These are phyloP conservation scores for Phylloporus arenicola DNA, from an alignment of 768 basidiomycete genomes.

Conservation along the genomic window DNA sequence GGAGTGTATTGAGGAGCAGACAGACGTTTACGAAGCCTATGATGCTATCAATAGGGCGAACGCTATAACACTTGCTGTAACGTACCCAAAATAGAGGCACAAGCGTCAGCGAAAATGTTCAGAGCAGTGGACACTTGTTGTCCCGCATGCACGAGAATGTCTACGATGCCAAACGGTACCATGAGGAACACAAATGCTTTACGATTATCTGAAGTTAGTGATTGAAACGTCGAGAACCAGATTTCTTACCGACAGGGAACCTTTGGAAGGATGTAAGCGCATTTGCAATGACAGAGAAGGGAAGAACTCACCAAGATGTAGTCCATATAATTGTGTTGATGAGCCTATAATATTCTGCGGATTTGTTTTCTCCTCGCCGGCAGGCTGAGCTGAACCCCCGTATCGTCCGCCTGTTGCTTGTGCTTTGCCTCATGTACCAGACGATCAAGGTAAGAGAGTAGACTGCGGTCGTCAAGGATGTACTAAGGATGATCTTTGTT, in stretches of 20 bases:
- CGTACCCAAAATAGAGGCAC: slow-evolving; percentile 53
- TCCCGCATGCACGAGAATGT: slow-evolving; percentile 45
- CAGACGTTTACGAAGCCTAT: slow-evolving; percentile 60
- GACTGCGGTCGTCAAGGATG: slow-evolving; percentile 48
- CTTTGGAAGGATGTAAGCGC: slow-evolving; percentile 28
- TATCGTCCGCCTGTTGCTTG: slow-evolving; percentile 48
- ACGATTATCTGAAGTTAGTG: slow-evolving; percentile 6
- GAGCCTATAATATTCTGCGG: slow-evolving; percentile 54
- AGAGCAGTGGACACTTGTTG: slow-evolving; percentile 41
- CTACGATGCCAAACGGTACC: slow-evolving; percentile 53
- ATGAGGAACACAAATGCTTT: slow-evolving; percentile 56
- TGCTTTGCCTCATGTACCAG: slow-evolving; percentile 50
- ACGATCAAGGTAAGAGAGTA: slow-evolving; percentile 60
- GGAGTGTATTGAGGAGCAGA: slow-evolving; percentile 65
- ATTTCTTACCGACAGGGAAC: slow-evolving; percentile 52
- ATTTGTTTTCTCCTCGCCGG: slow-evolving; percentile 37
- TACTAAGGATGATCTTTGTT: slow-evolving; percentile 52
- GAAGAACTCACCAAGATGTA: slow-evolving; percentile 59
- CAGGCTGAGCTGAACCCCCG: slow-evolving; percentile 47
- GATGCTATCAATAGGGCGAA: slow-evolving; percentile 1
- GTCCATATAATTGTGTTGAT: slow-evolving; percentile 56
- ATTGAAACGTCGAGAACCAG: neutral
- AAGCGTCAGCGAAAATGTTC: slow-evolving; percentile 46
- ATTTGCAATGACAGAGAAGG: neutral
- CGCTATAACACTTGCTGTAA: neutral